phyloP scores from a whole-genome alignment of 805 yeast genomes.

The Suhomyces sp. region DNA sequence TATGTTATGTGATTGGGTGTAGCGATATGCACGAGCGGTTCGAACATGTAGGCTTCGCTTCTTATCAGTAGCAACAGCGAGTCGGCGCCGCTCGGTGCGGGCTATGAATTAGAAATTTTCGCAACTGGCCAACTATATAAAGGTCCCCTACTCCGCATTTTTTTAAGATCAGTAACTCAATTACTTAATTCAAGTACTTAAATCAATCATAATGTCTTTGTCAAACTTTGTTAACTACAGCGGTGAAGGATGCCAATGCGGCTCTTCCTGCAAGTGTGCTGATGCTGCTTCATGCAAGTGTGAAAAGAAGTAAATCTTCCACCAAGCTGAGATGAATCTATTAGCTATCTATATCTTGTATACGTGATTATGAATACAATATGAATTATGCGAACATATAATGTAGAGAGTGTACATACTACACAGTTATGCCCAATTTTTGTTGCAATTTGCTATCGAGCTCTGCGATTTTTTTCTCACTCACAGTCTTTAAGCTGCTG shows the following conservation, averaged over 20 bases:
- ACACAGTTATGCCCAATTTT: neutral
- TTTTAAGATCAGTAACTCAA: neutral
- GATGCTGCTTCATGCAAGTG: conserved; percentile 1
- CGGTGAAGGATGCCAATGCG: conserved; percentile 6
- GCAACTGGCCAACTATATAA: neutral
- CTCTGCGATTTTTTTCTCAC: conserved; percentile 19
- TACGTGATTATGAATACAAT: neutral
- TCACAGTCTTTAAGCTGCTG: conserved; percentile 19
- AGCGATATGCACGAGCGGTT: neutral
- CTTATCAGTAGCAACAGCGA: neutral
- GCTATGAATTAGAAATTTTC: neutral
- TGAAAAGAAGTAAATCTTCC: conserved; percentile 1
- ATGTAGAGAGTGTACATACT: neutral
- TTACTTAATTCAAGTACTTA: neutral
- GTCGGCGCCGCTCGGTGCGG: neutral
- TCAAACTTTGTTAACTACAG: conserved; percentile 5
- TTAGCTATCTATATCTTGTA: neutral
- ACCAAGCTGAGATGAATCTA: neutral
- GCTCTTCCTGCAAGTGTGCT: conserved; percentile 6
- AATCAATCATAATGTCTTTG: neutral
- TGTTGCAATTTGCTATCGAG: neutral
- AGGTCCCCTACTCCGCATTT: neutral
- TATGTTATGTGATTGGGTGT: neutral
- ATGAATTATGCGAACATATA: neutral
- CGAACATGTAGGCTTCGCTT: neutral